phyloP scores from a whole-genome alignment of 768 basidiomycete species.

The Fistulinella prunicolor region DNA sequence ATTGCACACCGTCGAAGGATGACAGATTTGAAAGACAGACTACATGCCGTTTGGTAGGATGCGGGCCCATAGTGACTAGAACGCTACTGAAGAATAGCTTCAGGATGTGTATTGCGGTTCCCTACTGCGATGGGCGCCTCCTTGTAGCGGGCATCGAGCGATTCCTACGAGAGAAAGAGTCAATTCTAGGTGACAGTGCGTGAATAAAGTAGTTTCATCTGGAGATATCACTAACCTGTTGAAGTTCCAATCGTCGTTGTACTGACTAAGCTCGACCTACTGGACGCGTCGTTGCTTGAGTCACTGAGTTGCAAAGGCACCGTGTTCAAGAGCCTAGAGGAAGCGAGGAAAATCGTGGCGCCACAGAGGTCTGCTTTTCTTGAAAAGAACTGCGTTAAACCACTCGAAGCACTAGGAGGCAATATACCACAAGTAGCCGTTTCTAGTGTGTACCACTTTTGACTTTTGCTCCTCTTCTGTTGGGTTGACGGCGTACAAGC shows the following conservation, averaged over 20 bases:
- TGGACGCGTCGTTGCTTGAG: background rate
- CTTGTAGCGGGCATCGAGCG: background rate
- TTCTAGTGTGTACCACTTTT: too few relatives aligned
- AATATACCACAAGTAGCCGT: too few relatives aligned
- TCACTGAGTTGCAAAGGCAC: too few relatives aligned
- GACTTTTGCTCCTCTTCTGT: too few relatives aligned
- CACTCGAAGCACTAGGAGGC: too few relatives aligned
- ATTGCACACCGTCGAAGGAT: background rate
- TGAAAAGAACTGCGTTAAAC: too few relatives aligned
- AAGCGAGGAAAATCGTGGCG: too few relatives aligned
- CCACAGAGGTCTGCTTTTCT: too few relatives aligned
- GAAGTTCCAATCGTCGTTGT: constrained; percentile 1
- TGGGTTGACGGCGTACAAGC: too few relatives aligned
- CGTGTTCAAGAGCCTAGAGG: too few relatives aligned
- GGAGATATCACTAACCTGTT: background rate
- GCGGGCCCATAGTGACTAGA: background rate
- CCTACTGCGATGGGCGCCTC: background rate
- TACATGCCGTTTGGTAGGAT: background rate
- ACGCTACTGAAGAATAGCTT: background rate
- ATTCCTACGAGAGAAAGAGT: background rate
- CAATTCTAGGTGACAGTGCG: background rate
- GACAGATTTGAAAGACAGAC: background rate
- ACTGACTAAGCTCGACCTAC: background rate
- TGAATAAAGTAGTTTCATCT: background rate
- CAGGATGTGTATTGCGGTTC: background rate